phyloP scores from a whole-genome alignment of 768 basidiomycete genomes.

The Boletus vermiculosoides region DNA sequence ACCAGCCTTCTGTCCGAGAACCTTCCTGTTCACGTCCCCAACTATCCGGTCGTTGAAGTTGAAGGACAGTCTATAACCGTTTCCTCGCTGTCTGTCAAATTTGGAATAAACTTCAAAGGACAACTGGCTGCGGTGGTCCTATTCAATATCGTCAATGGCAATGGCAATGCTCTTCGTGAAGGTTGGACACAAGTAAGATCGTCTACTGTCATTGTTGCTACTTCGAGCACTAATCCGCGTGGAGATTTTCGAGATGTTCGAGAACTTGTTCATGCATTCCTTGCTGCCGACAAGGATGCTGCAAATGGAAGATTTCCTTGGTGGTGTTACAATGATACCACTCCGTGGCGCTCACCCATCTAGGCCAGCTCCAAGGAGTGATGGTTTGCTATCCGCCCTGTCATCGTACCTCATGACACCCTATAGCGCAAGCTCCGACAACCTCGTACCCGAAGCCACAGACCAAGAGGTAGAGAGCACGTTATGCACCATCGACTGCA shows the following conservation, averaged over 20 bases:
- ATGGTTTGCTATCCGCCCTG: slow-evolving; percentile 87
- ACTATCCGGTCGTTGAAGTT: slow-evolving; percentile 85
- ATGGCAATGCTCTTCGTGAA: slow-evolving; percentile 89
- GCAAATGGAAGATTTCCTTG: slow-evolving; percentile 98
- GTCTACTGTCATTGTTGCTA: neutral
- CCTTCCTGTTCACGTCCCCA: slow-evolving; percentile 67
- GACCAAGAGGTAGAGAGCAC: slow-evolving; percentile 93
- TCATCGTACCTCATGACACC: slow-evolving; percentile 98
- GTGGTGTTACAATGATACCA: slow-evolving; percentile 92
- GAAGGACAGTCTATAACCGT: slow-evolving; percentile 90
- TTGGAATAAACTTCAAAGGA: slow-evolving; percentile 93
- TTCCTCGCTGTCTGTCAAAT: slow-evolving; percentile 87
- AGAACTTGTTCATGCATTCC: slow-evolving; percentile 92
- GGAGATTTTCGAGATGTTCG: slow-evolving; percentile 98
- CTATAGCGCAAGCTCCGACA: slow-evolving; percentile 74
- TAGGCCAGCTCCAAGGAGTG: slow-evolving; percentile 60
- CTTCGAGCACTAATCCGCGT: slow-evolving; percentile 1
- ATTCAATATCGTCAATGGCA: slow-evolving; percentile 96
- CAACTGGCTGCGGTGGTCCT: slow-evolving; percentile 96
- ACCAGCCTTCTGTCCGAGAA: slow-evolving; percentile 82
- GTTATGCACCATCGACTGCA: slow-evolving; percentile 91
- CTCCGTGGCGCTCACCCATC: slow-evolving; percentile 72
- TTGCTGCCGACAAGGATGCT: slow-evolving; percentile 87
- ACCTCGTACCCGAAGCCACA: slow-evolving; percentile 80
- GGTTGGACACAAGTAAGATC: slow-evolving; percentile 84